Percentiles rank a stretch among this genome's conserved stretches.
Evolutionary conservation across 208 protist species (phyloP).

Genomic region (Naegleria fowleri): DNA sequence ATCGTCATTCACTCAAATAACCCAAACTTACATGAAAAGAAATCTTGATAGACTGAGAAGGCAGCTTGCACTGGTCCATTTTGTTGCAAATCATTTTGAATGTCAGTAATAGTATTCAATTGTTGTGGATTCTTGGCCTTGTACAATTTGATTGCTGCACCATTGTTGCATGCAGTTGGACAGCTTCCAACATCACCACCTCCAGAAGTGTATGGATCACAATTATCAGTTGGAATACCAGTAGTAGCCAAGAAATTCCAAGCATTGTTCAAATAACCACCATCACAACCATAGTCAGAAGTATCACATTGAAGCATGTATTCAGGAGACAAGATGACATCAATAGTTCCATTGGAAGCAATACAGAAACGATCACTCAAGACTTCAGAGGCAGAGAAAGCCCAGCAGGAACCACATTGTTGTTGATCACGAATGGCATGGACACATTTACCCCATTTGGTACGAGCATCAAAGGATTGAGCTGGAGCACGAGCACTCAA

Average conservation of each 20-base stretch:
- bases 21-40: too few relatives aligned
- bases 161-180: slow-evolving; percentile 28
- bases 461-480: not conserved
- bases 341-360: slow-evolving; percentile 50
- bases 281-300: slow-evolving; percentile 40
- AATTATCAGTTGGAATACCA: slow-evolving; percentile 37
- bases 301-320: slow-evolving; percentile 15
- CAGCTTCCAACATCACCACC: slow-evolving; percentile 46
- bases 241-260: slow-evolving; percentile 38
- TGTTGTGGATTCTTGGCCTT: not conserved
- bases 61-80: slow-evolving; percentile 74
- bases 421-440: not conserved
- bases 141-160: not conserved
- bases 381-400: slow-evolving; percentile 64
- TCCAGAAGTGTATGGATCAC: slow-evolving; percentile 39
- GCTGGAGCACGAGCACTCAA: too few relatives aligned
- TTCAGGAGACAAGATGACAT: slow-evolving; percentile 27
- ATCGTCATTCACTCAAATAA: too few relatives aligned
- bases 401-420: slow-evolving; percentile 78
- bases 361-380: slow-evolving; percentile 80
- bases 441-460: not conserved
- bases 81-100: slow-evolving; percentile 56
- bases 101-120: not conserved
- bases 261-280: slow-evolving; percentile 39
- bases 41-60: slow-evolving; percentile 78